A percentile compares a stretch with the other conserved stretches of the same genome.
phyloP scores from a whole-genome alignment of 768 basidiomycete genomes.

The Cyathus striatus region DNA sequence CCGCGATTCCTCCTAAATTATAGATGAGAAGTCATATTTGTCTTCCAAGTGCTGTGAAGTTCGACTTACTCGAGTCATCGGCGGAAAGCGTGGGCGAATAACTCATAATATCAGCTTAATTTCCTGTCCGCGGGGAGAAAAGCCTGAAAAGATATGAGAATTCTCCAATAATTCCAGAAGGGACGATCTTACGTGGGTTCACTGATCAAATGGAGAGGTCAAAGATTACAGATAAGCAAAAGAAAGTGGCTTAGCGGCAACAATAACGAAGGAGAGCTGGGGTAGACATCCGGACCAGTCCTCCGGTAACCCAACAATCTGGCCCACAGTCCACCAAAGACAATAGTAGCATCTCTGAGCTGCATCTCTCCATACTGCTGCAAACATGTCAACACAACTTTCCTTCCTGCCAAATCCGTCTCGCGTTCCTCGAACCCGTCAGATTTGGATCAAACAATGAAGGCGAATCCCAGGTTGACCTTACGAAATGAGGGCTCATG shows the following conservation, averaged over 20 bases:
- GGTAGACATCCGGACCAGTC: conserved; percentile 20
- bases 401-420: conserved; percentile 31
- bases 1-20: too few species aligned
- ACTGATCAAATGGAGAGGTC: conserved; percentile 15
- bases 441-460: conserved; percentile 27
- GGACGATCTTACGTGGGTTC: conserved; percentile 20
- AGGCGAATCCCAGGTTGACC: conserved; percentile 20
- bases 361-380: conserved; percentile 28
- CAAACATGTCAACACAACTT: conserved; percentile 26
- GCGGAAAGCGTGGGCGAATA: conserved; percentile 4
- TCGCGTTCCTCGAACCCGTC: conserved; percentile 23
- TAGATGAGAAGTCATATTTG: too few species aligned
- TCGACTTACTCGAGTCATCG: conserved; percentile 3
- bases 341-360: conserved; percentile 34
- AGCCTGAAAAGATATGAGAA: conserved; percentile 7
- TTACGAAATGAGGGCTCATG: conserved; percentile 32
- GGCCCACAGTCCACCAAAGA: conserved; percentile 23
- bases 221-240: conserved; percentile 1
- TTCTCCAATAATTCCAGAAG: conserved; percentile 12
- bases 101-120: not conserved
- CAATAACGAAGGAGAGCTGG: conserved; percentile 16
- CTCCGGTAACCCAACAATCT: conserved; percentile 14
- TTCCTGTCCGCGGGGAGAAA: conserved; percentile 14
- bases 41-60: conserved; percentile 2
- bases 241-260: conserved; percentile 15